Evolutionary conservation across 2,329 filamentous ascomycete species (phyloP).

Genomic region (Xylaria sp.): DNA sequence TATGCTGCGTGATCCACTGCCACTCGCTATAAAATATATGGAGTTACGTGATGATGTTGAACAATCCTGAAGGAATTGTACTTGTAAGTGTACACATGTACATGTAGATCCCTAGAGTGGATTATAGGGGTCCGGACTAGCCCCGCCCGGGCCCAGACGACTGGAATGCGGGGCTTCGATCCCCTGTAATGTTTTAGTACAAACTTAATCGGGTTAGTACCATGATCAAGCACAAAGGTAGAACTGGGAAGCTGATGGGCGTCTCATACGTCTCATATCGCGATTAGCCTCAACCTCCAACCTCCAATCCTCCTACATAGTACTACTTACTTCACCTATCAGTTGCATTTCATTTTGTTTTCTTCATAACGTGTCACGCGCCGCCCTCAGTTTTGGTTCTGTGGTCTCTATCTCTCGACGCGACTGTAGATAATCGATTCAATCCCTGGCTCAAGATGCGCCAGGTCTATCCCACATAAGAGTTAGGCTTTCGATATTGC

Average conservation of each 20-base stretch:
- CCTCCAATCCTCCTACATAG: neutral
- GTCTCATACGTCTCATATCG: too few relatives aligned
- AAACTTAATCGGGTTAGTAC: too few relatives aligned
- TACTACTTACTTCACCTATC: too few relatives aligned
- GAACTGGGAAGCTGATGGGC: too few relatives aligned
- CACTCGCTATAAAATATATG: too few relatives aligned
- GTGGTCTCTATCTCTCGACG: neutral
- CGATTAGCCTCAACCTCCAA: conserved; percentile 4
- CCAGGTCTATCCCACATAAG: conserved; percentile 28
- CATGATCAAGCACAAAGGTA: too few relatives aligned
- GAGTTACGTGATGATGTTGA: too few relatives aligned
- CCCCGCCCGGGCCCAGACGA: conserved; percentile 3
- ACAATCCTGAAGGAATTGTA: neutral
- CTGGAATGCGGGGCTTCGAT: conserved; percentile 5
- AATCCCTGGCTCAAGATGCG: conserved; percentile 38
- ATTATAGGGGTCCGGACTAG: neutral
- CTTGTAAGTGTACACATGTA: too few relatives aligned
- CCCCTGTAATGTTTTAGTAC: neutral
- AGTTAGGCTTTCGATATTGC: conserved; percentile 34
- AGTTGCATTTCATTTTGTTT: neutral
- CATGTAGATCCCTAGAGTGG: neutral
- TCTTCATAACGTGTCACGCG: neutral
- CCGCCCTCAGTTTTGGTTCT: neutral
- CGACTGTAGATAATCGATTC: neutral
- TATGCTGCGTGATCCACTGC: neutral